Conservation (phyloP, 1,284 basidiomycete genomes). For the Neotropicomus parvogracilis region DNA sequence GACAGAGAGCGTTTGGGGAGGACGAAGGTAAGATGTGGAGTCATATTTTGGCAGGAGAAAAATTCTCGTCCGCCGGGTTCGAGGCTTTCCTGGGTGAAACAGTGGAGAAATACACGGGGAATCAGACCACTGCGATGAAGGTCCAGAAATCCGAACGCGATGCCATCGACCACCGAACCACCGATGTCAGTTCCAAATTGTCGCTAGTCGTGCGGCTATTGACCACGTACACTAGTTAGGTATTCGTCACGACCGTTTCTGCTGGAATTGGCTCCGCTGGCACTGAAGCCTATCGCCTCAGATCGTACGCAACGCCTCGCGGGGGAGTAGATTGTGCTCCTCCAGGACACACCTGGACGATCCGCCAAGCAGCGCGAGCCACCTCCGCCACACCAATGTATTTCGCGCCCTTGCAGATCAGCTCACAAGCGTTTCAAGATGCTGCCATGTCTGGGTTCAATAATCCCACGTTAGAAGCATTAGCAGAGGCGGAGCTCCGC, state of each 20-base stretch:
- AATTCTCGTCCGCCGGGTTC: not conserved
- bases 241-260: conserved; percentile 1
- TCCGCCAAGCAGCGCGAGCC: not conserved
- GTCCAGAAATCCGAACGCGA: not conserved
- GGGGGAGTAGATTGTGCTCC: not conserved
- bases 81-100: not conserved
- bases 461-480: not conserved
- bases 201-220: not conserved
- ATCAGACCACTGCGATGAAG: not conserved
- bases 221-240: not conserved
- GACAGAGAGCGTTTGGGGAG: not conserved
- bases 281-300: not conserved
- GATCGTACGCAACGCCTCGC: not conserved
- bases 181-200: not conserved
- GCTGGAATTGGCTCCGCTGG: not conserved
- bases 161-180: not conserved
- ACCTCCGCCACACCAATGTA: not conserved
- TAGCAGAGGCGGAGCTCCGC: not conserved
- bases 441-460: not conserved
- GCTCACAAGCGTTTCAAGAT: not conserved
- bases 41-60: not conserved
- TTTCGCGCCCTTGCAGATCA: not conserved
- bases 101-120: not conserved
- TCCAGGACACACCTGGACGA: not conserved
- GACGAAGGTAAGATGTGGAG: not conserved